Conservation (phyloP, 2,329 filamentous ascomycete species). For the Pyricularia pennisetigena region DNA sequence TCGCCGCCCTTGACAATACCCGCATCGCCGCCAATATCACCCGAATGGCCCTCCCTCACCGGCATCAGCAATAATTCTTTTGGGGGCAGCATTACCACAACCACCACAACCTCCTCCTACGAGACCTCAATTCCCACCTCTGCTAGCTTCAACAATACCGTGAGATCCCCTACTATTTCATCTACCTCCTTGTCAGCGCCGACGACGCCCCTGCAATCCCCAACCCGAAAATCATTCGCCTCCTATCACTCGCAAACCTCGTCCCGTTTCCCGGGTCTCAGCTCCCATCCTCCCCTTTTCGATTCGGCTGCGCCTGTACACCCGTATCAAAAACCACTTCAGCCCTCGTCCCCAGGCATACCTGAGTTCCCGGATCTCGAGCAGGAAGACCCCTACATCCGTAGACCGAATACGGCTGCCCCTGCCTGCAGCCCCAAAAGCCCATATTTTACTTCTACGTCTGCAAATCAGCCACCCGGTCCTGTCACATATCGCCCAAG, state of each 20-base stretch:
- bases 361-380: constrained; percentile 1
- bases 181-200: constrained; percentile 11
- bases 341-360: not conserved
- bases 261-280: constrained; percentile 19
- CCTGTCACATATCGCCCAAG: not conserved
- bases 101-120: not conserved
- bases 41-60: not conserved
- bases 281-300: constrained; percentile 16
- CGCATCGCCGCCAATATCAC: not conserved
- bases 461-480: not conserved
- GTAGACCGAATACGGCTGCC: not conserved
- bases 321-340: not conserved
- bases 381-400: not conserved
- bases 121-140: not conserved
- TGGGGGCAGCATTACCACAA: not conserved
- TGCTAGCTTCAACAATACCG: not conserved
- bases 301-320: not conserved
- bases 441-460: not conserved
- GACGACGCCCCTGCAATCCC: not conserved
- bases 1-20: constrained; percentile 7
- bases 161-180: not conserved
- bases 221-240: not conserved
- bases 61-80: not conserved
- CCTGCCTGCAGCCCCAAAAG: not conserved
- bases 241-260: constrained; percentile 5